Percentiles rank a stretch among this genome's conserved stretches.
Evolutionary conservation across 2,329 filamentous ascomycete genomes (phyloP).

Genomic region (Claviceps digitariae): DNA sequence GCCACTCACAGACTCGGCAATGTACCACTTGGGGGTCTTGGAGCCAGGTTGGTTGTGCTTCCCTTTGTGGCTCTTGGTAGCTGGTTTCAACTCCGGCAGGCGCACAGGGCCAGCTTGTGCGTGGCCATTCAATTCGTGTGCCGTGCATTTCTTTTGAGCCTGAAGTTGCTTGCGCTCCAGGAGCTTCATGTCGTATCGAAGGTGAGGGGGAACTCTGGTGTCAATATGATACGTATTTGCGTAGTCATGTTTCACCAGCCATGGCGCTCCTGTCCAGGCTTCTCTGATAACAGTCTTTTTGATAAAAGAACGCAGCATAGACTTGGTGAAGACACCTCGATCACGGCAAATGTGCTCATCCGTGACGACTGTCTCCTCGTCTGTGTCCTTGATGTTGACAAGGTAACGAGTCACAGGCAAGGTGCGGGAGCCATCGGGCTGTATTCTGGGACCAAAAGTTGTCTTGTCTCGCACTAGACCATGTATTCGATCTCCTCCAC

Average conservation of each 20-base stretch:
- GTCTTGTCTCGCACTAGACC: constrained; percentile 78
- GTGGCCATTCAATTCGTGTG: constrained; percentile 29
- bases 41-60: constrained; percentile 29
- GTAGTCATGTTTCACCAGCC: constrained; percentile 81
- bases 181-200: constrained; percentile 68
- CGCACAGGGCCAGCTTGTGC: constrained; percentile 35
- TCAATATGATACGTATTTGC: constrained; percentile 77
- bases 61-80: constrained; percentile 53
- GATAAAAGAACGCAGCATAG: constrained; percentile 83
- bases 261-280: constrained; percentile 90
- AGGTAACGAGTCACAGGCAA: constrained; percentile 68
- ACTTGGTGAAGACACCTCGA: constrained; percentile 85
- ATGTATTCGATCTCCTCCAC: constrained; percentile 54
- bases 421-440: constrained; percentile 56
- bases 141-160: constrained; percentile 47
- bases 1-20: constrained; percentile 18
- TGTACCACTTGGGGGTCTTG: constrained; percentile 31
- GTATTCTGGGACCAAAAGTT: constrained; percentile 46
- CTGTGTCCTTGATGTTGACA: constrained; percentile 57
- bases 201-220: constrained; percentile 69
- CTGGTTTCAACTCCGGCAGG: constrained; percentile 61
- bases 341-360: constrained; percentile 75
- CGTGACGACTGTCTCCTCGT: constrained; percentile 65
- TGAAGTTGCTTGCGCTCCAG: constrained; percentile 62
- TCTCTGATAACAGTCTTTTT: constrained; percentile 90